Evolutionary conservation across 208 protist species (phyloP), one percentile per base, ranked within the genome.

Genomic region (Crithidia sp.): DNA sequence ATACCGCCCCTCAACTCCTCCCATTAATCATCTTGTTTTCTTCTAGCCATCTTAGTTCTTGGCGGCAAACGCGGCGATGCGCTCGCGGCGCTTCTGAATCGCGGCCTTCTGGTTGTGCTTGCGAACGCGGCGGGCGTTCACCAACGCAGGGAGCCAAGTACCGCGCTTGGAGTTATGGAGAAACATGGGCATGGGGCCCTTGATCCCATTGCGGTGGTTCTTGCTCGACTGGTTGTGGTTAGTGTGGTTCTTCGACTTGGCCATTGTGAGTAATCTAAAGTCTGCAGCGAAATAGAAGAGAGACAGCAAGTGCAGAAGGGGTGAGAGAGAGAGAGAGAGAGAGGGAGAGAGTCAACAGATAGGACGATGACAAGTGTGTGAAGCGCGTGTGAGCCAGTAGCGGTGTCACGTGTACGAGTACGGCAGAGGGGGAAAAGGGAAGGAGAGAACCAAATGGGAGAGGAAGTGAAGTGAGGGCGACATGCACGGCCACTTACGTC

Each of bases 211-310:
- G 79, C 89, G 84, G 88, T 97, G 93, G 79, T 95, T 95, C 90
- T 97, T 97, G 74, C 80, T 79, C 78, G 89, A 95, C 85, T 97
- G 91, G 86, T 97, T 97, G 88, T 97, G 93, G 87, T 97, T 97
- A 10, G 93, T 97, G 88, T 97, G 93, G 85, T 97, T 97, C 90
- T 97, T 97, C 58, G 93, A 97, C 91, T 97, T 97, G 74, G 93
- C 93, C 93, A 97, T 97, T 70, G 53, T 78, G 53, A 64, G 59
- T 49, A 69, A 70, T 45, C 47, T 54, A 44, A 53, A 47, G 9
- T 74, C 52, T 59, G n/a, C 36, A 7, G 28, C 7, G 36, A 2
- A n/a, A 8, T 41, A 12, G 28, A n/a, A n/a, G 28, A 28, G 28
- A 28, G 28, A 28, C 1, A 28, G 0, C 45, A 49, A 2, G 45